Conservation (phyloP, 139 green algal species). For the Closterium sp. region DNA sequence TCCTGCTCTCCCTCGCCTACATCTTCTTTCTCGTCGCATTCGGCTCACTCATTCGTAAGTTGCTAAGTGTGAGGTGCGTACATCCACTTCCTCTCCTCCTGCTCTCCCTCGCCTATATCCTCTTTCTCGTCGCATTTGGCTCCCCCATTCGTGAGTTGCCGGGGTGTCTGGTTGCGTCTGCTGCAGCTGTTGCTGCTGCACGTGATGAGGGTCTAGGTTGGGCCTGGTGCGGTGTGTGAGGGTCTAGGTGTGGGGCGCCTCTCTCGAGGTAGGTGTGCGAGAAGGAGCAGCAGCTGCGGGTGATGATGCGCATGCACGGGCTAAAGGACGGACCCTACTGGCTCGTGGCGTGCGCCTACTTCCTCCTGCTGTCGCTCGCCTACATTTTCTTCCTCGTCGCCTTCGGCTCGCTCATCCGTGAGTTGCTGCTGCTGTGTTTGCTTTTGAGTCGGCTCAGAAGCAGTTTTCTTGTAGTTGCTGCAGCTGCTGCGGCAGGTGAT, state of each 20-base stretch:
- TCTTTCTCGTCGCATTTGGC: slow-evolving; percentile 69
- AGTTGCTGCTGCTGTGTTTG: not conserved
- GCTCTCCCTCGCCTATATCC: slow-evolving; percentile 76
- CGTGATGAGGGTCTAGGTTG: slow-evolving; percentile 15
- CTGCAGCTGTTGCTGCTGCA: too few relatives aligned
- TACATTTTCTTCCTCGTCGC: slow-evolving; percentile 82
- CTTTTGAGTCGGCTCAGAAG: not conserved
- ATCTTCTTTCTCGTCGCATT: slow-evolving; percentile 73
- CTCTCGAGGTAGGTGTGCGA: too few relatives aligned
- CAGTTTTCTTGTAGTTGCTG: too few relatives aligned
- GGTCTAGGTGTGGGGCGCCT: too few relatives aligned
- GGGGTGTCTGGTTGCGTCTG: too few relatives aligned
- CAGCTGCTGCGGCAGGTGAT: too few relatives aligned
- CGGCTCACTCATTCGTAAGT: slow-evolving; percentile 27
- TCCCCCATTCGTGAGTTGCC: slow-evolving; percentile 33
- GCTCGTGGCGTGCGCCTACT: slow-evolving; percentile 55
- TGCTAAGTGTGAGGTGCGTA: slow-evolving; percentile 18
- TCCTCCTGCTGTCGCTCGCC: slow-evolving; percentile 62
- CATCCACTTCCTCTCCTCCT: slow-evolving; percentile 51
- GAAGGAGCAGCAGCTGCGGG: slow-evolving; percentile 78
- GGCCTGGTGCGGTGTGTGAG: too few relatives aligned
- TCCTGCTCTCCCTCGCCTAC: slow-evolving; percentile 73
- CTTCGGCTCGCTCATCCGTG: slow-evolving; percentile 28
- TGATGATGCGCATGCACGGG: slow-evolving; percentile 96
- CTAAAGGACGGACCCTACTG: slow-evolving; percentile 51